A percentile compares a stretch with the other conserved stretches of the same genome.
phyloP scores from a whole-genome alignment of 495 filamentous ascomycete genomes.

The Penicillium ochrochloron region DNA sequence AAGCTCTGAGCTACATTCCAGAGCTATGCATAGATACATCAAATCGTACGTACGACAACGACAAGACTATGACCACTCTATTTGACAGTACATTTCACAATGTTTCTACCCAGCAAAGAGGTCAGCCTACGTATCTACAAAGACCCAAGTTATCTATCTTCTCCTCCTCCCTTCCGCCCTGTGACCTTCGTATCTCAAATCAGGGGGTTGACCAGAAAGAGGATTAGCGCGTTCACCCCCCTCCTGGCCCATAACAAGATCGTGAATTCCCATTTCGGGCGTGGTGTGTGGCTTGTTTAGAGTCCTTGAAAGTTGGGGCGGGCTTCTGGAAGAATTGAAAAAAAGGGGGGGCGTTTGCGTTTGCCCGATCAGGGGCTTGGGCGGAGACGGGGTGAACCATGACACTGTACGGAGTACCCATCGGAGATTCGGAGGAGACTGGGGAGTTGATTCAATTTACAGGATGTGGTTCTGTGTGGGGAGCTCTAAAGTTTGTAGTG shows the following conservation, averaged over 20 bases:
- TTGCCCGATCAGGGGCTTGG: background rate
- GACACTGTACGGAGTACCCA: background rate
- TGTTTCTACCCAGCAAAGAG: background rate
- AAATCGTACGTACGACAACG: too few species aligned
- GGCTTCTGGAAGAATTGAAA: conserved; percentile 4
- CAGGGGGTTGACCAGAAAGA: background rate
- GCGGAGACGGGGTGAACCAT: background rate
- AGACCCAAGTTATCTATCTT: too few species aligned
- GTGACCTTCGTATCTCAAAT: conserved; percentile 1
- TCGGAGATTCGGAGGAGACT: background rate
- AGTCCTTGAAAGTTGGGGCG: background rate
- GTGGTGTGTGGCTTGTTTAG: background rate
- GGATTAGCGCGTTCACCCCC: background rate
- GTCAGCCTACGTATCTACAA: too few species aligned
- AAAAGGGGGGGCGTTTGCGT: background rate
- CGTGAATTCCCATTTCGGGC: background rate
- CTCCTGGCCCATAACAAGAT: conserved; percentile 13
- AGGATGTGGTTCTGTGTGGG: background rate
- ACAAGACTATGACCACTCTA: background rate
- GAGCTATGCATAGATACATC: too few species aligned
- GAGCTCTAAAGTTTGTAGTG: background rate
- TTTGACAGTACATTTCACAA: background rate
- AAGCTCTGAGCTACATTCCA: too few species aligned
- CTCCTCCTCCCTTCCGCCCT: background rate
- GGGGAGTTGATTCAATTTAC: background rate